Base-by-base conservation (phyloP, 1,139 yeast species). In the Tardiomyces blankii region DNA sequence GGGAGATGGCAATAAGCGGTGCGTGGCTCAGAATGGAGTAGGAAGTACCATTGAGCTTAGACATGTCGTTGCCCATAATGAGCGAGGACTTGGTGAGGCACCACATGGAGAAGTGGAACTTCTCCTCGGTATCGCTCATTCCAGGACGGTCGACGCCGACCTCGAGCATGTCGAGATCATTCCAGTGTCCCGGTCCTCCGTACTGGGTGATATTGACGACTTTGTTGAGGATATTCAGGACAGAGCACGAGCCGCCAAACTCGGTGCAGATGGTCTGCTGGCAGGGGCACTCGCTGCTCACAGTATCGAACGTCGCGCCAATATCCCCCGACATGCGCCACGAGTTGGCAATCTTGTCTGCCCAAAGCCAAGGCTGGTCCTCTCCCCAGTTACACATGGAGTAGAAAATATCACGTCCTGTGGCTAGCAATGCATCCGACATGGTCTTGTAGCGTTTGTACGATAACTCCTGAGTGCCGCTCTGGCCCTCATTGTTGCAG, bases 331-430 rank as follows among this genome's bases (percentile, higher is more conserved):
- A 48, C 38, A 60, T 55, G 46, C 65, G 51, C 63, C 64, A 61
- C 11, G 63, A 57, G 45, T 61, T 60, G 21, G 65, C 53, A 38
- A 61, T 54, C 7, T 55, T 53, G 9, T 56, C 51, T 2, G 56
- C 64, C 63, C 63, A 61, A 40, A 58, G 50, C 58, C 60, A 61
- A 1, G 60, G 56, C 23, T 42, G 35, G 44, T 60, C 63, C 28
- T 58, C 60, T 14, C 65, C 65, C 65, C 65, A 61, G 44, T 61
- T 59, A 48, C 65, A 61, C 41, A 61, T 41, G 2, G 64, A 54
- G 48, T 60, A 61, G 42, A 61, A 53, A 18, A 61, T 59, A 2
- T 58, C 53, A 18, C 62, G 52, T n/a, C 64, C 65, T 2, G 65
- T 57, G 12, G 49, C 48, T 39, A 52, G 52, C 41, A 61, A 52